Evolutionary conservation across 148 eudicot species (phyloP), one percentile per base, ranked within the genome.

Genomic region (Suaeda aralocaspica): DNA sequence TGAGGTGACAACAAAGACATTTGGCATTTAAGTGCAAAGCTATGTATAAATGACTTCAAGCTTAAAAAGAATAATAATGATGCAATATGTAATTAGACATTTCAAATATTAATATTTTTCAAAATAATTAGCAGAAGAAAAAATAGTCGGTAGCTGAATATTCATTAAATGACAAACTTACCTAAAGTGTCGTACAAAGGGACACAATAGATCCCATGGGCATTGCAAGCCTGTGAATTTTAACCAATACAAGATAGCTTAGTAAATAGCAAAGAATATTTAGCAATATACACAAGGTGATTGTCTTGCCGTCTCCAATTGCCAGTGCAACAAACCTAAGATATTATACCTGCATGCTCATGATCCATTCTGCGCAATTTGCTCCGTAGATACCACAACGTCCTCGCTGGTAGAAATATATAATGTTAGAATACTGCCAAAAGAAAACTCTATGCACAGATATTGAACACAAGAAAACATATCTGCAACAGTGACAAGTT

Each of bases 291-390:
- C 12, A 44, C 21, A 73, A 55, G 7, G 25, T 16, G 24, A 15
- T 50, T 15, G n/a, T 29, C 22, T 22, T 9, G 26, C 36, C 41
- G 30, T 39, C 42, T 50, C 41, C 29, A 7, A 60, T 19, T 34
- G 53, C 15, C 9, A 55, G 41, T 14, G 13, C 30, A 24, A 13
- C 21, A 28, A 22, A 14, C 33, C 16, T n/a, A 31, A 18, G n/a
- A n/a, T n/a, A n/a, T n/a, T n/a, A 77, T 84, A 95, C 99, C 99
- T 95, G 89, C 99, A 95, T 95, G 82, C 99, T 89, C 83, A 95
- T 89, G 67, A 95, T 74, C 99, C 99, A 95, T 74, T 88, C 93
- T 46, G 91, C 63, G 39, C 78, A 79, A 72, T 95, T 95, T 79
- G 82, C 87, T 67, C 99, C 99, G 85, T 79, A 95, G 56, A 95